A percentile compares a stretch with the other conserved stretches of the same genome.
Evolutionary conservation across 495 filamentous ascomycete species (phyloP).

Genomic region (Xylaria grammica): DNA sequence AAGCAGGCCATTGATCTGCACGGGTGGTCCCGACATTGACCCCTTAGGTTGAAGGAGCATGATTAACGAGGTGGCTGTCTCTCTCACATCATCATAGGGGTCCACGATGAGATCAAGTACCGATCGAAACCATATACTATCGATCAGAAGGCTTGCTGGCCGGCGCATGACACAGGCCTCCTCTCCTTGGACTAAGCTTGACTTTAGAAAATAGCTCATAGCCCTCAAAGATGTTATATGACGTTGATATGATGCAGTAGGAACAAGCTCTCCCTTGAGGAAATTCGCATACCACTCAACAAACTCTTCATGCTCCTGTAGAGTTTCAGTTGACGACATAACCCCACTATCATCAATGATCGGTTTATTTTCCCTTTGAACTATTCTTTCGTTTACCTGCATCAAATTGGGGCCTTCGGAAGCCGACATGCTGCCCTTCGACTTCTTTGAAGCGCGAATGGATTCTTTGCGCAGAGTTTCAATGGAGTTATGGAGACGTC

Average conservation of each 20-base stretch:
- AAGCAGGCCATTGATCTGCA: constrained; percentile 19
- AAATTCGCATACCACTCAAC: constrained; percentile 72
- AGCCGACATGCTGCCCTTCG: constrained; percentile 7
- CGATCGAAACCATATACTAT: constrained; percentile 63
- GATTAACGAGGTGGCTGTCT: constrained; percentile 64
- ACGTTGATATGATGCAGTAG: constrained; percentile 82
- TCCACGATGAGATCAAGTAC: constrained; percentile 81
- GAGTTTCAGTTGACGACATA: constrained; percentile 13
- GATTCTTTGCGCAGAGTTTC: constrained; percentile 32
- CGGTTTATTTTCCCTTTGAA: constrained; percentile 10
- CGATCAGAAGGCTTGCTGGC: constrained; percentile 30
- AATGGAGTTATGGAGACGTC: constrained; percentile 62
- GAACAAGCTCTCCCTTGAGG: constrained; percentile 70
- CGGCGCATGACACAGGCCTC: constrained; percentile 18
- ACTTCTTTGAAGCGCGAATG: constrained; percentile 25
- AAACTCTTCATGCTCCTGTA: constrained; percentile 61
- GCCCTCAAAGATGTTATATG: constrained; percentile 81
- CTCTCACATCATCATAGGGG: constrained; percentile 91
- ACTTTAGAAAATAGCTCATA: constrained; percentile 61
- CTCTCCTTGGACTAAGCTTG: constrained; percentile 27
- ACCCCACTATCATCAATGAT: background rate
- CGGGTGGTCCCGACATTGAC: constrained; percentile 26
- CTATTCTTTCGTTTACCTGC: constrained; percentile 25
- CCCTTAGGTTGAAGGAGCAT: constrained; percentile 43
- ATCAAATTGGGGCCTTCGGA: background rate